Conservation (phyloP, 1,284 basidiomycete species). For the Chondrostereum purpureum region DNA sequence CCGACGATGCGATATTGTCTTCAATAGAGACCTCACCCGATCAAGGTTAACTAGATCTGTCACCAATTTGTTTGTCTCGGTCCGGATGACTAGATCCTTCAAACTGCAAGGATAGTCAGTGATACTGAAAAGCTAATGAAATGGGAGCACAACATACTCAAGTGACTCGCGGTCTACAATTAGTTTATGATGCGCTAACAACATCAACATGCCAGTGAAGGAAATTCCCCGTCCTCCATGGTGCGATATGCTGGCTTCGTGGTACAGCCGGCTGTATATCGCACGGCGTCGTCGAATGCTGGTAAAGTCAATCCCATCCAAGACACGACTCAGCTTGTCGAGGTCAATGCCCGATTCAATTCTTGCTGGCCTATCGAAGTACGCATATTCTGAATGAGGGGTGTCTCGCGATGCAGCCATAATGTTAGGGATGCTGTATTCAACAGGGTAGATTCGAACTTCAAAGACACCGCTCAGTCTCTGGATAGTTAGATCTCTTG, state of each 20-base stretch:
- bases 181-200: constrained; percentile 89
- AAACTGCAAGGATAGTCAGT: constrained; percentile 44
- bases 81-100: constrained; percentile 73
- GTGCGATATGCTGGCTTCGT: constrained; percentile 77
- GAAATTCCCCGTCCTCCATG: constrained; percentile 77
- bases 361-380: constrained; percentile 18
- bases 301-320: constrained; percentile 61
- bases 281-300: constrained; percentile 61
- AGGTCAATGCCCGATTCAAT: constrained; percentile 57
- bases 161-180: constrained; percentile 86
- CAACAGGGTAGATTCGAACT: constrained; percentile 73
- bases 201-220: constrained; percentile 85
- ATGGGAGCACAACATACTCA: constrained; percentile 45
- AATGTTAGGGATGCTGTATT: constrained; percentile 59
- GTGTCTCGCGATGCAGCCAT: constrained; percentile 39
- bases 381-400: constrained; percentile 22
- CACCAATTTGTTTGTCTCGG: constrained; percentile 74
- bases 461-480: constrained; percentile 79
- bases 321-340: constrained; percentile 47
- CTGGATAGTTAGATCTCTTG: constrained; percentile 29
- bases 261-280: constrained; percentile 71
- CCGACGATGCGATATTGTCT: constrained; percentile 69
- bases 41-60: constrained; percentile 81
- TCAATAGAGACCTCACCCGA: constrained; percentile 72
- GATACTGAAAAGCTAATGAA: constrained; percentile 1